Evolutionary conservation across 495 filamentous ascomycete species (phyloP).

Genomic region (Patellaria atrata): DNA sequence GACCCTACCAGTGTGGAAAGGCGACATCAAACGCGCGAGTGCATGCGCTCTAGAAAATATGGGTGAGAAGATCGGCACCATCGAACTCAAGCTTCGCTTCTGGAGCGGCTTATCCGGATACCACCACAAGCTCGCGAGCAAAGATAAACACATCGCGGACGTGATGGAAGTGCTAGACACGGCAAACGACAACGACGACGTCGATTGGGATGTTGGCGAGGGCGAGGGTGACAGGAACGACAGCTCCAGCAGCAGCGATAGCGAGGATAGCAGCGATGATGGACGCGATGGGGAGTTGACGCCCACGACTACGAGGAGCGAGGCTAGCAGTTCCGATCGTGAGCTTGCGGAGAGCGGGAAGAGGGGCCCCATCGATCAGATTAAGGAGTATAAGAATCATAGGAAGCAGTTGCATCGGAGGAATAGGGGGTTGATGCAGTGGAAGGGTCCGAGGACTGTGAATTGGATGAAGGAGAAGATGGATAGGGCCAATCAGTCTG

Average conservation of each 20-base stretch:
- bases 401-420: conserved; percentile 29
- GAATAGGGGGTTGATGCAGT: conserved; percentile 35
- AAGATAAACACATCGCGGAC: conserved; percentile 35
- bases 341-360: conserved; percentile 17
- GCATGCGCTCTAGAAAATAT: conserved; percentile 17
- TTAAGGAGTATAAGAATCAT: conserved; percentile 31
- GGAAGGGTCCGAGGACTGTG: conserved; percentile 31
- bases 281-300: conserved; percentile 7
- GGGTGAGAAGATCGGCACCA: conserved; percentile 39
- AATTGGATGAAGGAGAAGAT: conserved; percentile 29
- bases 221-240: no score
- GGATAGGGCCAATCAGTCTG: conserved; percentile 24
- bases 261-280: conserved; percentile 5
- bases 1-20: conserved; percentile 38
- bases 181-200: conserved; percentile 39
- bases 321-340: conserved; percentile 19
- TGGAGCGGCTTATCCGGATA: conserved; percentile 44
- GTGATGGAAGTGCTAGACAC: conserved; percentile 50
- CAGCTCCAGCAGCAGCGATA: conserved; percentile 2
- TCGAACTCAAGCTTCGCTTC: conserved; percentile 39
- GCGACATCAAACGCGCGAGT: conserved; percentile 23
- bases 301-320: conserved; percentile 6
- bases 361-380: conserved; percentile 28
- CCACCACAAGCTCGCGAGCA: conserved; percentile 37
- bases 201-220: conserved; percentile 23